phyloP scores from a whole-genome alignment of 1,284 basidiomycete genomes.

The Stygiomarasmius scandens region DNA sequence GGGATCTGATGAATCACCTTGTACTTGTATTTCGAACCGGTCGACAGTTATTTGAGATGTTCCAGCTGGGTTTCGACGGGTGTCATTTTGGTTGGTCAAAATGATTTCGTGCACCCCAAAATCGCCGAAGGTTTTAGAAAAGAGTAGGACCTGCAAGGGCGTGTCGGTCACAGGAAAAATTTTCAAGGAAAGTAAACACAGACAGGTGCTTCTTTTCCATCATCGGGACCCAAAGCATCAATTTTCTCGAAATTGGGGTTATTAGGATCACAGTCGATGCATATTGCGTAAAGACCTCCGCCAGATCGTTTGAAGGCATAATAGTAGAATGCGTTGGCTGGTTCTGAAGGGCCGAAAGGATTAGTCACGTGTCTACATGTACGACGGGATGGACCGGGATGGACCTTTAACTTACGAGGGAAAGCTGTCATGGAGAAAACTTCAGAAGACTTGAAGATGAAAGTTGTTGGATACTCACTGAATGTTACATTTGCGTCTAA shows the following conservation, averaged over 20 bases:
- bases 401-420: background rate
- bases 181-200: slow-evolving; percentile 2
- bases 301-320: slow-evolving; percentile 28
- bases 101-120: background rate
- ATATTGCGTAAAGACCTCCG: slow-evolving; percentile 19
- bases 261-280: slow-evolving; percentile 31
- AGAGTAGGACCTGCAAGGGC: slow-evolving; percentile 12
- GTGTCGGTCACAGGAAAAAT: slow-evolving; percentile 14
- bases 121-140: background rate
- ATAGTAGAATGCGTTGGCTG: slow-evolving; percentile 33
- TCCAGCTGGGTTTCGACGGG: slow-evolving; percentile 1
- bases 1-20: background rate
- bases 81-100: background rate
- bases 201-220: slow-evolving; percentile 33
- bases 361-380: background rate
- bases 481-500: slow-evolving; percentile 31
- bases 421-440: slow-evolving; percentile 3
- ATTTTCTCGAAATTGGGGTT: slow-evolving; percentile 25
- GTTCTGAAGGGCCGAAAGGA: slow-evolving; percentile 14
- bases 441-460: background rate
- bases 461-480: slow-evolving; percentile 15
- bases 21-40: background rate
- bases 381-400: no score
- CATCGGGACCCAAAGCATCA: slow-evolving; percentile 28
- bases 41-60: background rate